Evolutionary conservation across 306 rosid species (phyloP), one percentile per base, ranked within the genome.

Genomic region (Prinsepia uniflora): DNA sequence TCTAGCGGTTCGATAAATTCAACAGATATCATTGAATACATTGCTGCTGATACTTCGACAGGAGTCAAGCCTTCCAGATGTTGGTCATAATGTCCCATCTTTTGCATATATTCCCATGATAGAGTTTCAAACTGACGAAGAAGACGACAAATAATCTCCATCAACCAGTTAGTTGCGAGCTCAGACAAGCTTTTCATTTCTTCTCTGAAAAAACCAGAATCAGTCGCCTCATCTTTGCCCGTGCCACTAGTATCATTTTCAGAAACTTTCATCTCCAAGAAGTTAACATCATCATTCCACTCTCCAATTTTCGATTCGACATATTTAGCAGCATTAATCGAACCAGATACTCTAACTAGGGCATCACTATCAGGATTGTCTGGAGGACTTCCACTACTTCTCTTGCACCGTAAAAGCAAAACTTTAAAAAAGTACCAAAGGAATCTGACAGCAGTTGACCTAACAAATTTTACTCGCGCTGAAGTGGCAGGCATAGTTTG

Each of bases 391-490:
- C 80, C 89, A 54, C 74, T 82, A 54, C 74, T 82, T 68, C 75
- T 73, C 76, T 84, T 84, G 88, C 78, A 85, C 64, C 48, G 82
- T 59, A 85, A 55, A 76, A 84, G 84, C 74, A 87, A 57, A 47
- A 82, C 54, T 80, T 87, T 88, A 56, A 87, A 84, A 71, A 90
- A 85, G 85, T 82, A 81, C 96, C 96, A 87, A 40, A 87, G 79
- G 74, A 84, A 87, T 81, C 81, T 84, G 71, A 83, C 83, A 10
- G 88, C 90, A 68, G 92, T 72, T 79, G 83, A 87, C 79, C 92
- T 77, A 72, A 90, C 73, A 74, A 82, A 90, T 56, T 68, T 79
- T 12, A 79, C 73, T 54, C 82, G 83, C 24, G 74, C 74, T 56
- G 80, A 68, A 52, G 76, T 69, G 60, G 80, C 75, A 5, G 96